phyloP scores from a whole-genome alignment of 2,329 filamentous ascomycete species.

The Sordariomycetes sp. region DNA sequence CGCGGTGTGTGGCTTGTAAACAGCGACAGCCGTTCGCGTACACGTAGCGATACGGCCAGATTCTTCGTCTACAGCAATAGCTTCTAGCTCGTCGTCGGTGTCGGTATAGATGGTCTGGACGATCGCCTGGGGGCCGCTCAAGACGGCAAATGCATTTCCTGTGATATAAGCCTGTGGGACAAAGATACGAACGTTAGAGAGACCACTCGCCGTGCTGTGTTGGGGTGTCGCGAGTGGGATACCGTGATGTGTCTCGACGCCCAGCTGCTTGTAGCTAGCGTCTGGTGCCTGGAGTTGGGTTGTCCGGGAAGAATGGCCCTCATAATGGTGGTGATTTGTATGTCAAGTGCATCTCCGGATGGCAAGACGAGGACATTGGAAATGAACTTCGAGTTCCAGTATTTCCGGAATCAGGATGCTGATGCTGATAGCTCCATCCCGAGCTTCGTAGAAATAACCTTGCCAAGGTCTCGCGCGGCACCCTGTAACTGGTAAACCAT shows the following conservation, averaged over 20 bases:
- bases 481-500: neutral
- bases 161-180: constrained; percentile 68
- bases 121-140: constrained; percentile 59
- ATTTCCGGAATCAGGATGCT: neutral
- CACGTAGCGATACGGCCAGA: constrained; percentile 78
- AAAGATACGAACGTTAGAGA: neutral
- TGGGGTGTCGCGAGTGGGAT: constrained; percentile 17
- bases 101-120: constrained; percentile 88
- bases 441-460: neutral
- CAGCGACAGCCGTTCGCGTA: constrained; percentile 50
- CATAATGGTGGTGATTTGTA: constrained; percentile 36
- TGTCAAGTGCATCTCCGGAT: neutral
- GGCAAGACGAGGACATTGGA: neutral
- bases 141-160: constrained; percentile 74
- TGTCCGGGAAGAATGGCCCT: constrained; percentile 68
- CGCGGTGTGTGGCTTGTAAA: constrained; percentile 57
- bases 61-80: constrained; percentile 67
- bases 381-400: neutral
- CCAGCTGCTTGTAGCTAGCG: constrained; percentile 63
- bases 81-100: constrained; percentile 53
- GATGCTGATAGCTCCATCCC: neutral
- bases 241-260: constrained; percentile 60
- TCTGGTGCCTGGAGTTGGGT: constrained; percentile 66
- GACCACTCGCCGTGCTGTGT: neutral
- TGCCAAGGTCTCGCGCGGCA: neutral